Evolutionary conservation across 2,329 filamentous ascomycete species (phyloP), one percentile per base, ranked within the genome.

Genomic region (Pseudogymnoascus sp.): DNA sequence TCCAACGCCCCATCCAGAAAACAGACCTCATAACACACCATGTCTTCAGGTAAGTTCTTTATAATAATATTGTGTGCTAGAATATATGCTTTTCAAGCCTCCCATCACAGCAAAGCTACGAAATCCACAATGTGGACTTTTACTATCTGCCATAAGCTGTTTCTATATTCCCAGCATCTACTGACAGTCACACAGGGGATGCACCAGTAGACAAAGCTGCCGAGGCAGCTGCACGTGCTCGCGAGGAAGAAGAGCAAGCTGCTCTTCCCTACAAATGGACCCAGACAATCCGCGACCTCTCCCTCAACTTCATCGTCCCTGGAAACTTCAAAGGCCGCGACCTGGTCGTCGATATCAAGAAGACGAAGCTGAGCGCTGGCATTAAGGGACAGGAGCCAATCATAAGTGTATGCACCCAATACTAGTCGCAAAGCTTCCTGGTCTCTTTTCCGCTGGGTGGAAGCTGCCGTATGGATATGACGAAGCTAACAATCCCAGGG

Each of bases 251-350:
- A 70, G 94, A 99, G 78, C 94, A 99, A 80, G 89, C 87, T 44
- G 84, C 88, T 23, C 86, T 99, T 44, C 94, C 94, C 0, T 99
- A 99, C 86, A 94, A 95, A 79, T 99, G 94, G 94, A 89, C 84
- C 10, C 94, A 99, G 78, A 92, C 89, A 23, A 96, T 99, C 74
- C 82, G 82, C 69, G 94, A 97, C 73, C 79, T 97, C 65, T 91
- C 96, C 73, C 78, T 97, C 71, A 88, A 83, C 60, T 82, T 95
- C 64, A 79, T 83, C 28, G 85, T 99, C 0, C 89, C 93, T 0
- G 88, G 83, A 23, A 96, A 92, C 75, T 79, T 93, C 69, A 95
- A 95, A 77, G 91, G 86, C 40, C 84, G 83, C 69, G 94, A 99
- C 74, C 78, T 99, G 37, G 85, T 89, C 64, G 86, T 99, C 63